Base-by-base conservation (phyloP, 352 stramenopile species). In the Pilasporangium apinafurcum region DNA sequence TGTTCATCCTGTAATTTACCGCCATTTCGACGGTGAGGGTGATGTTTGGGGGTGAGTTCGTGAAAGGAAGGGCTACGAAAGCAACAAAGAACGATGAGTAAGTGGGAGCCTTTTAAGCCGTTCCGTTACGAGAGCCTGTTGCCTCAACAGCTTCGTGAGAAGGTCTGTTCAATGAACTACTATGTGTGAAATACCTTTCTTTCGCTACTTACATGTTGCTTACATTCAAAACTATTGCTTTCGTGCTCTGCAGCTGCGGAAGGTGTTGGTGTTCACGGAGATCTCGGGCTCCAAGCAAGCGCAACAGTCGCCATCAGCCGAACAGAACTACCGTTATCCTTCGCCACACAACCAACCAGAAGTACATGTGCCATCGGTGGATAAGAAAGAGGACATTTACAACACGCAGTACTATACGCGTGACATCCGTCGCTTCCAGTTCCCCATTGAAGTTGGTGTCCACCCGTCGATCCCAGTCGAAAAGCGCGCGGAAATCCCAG, bases 361-460 rank as follows among this genome's bases (percentile, higher is more conserved):
- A 35, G 71, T 79, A 29, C 68, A 81, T 58, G 80, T 93, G 48
- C 83, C 83, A 24, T 79, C 76, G 20, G 65, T 44, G 26, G 76
- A 85, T 29, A 67, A 47, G 31, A 92, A 91, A 60, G 83, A 89
- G 27, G 68, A 62, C 49, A 47, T 91, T 37, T 95, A 94, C 75
- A 89, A 88, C 58, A 95, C 56, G 31, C 59, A 92, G 30, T 95
- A 92, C 74, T 95, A 95, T 65, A 93, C 82, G 69, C 79, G 83
- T 48, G 83, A 95, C 53, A 73, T 86, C 35, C 75, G 77, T 39
- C 73, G 81, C 54, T 84, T 89, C 51, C 58, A 58, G 25, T 67
- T 62, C 55, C 66, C 80, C 26, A 65, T 67, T 14, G 67, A 84
- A 24, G 69, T 88, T 40, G 79, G 72, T 43, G 58, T 89, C 54